Evolutionary conservation across 108 stramenopile species (phyloP).

Genomic region (Schizochytrium sp.): DNA sequence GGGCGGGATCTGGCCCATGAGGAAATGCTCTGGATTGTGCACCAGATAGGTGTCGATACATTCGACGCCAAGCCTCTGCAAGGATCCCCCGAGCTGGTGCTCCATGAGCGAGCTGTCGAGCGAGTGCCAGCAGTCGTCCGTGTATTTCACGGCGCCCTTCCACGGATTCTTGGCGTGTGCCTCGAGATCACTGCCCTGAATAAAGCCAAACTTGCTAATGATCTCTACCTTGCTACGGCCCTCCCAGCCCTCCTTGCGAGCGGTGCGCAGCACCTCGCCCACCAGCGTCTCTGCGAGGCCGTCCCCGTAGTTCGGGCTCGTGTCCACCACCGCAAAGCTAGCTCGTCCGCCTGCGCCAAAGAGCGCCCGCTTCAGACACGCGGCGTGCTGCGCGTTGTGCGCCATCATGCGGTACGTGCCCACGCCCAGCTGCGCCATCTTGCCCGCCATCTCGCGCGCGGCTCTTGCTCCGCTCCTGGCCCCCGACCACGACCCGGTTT

Average conservation of each 20-base stretch:
- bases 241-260: not conserved
- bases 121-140: conserved; percentile 9
- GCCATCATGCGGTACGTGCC: conserved; percentile 4
- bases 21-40: conserved; percentile 4
- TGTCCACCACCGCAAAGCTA: not conserved
- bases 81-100: not conserved
- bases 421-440: not conserved
- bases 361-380: not conserved
- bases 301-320: conserved; percentile 11
- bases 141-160: not conserved
- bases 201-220: conserved; percentile 1
- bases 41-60: not conserved
- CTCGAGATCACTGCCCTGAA: not conserved
- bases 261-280: not conserved
- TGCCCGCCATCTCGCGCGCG: not conserved
- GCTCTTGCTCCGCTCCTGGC: no score
- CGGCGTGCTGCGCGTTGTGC: not conserved
- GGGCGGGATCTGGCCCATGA: not conserved
- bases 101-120: not conserved
- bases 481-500: no score
- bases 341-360: not conserved
- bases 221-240: not conserved
- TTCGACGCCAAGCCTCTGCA: not conserved
- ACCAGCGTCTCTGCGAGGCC: not conserved
- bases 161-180: not conserved